Conservation (phyloP, 2,329 filamentous ascomycete species). For the Ophiosphaerella narmari region DNA sequence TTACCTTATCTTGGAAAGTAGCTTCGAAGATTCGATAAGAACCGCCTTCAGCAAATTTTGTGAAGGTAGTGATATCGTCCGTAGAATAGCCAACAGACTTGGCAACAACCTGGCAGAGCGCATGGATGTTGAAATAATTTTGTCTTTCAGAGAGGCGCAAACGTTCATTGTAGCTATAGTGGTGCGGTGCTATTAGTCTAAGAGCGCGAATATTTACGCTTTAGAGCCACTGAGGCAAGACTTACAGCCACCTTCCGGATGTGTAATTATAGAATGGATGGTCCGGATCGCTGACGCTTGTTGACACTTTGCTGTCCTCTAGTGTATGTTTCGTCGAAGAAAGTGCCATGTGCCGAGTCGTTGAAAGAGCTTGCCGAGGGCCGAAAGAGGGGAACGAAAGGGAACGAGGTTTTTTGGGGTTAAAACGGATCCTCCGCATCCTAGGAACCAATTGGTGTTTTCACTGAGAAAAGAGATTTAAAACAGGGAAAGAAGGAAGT, state of each 20-base stretch:
- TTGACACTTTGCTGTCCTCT: background rate
- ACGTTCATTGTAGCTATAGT: slow-evolving; percentile 28
- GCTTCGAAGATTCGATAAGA: slow-evolving; percentile 33
- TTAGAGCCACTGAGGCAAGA: slow-evolving; percentile 5
- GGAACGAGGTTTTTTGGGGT: too few relatives aligned
- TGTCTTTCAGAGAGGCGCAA: slow-evolving; percentile 29
- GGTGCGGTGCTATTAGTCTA: slow-evolving; percentile 3
- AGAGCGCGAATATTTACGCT: slow-evolving; percentile 5
- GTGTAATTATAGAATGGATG: slow-evolving; percentile 32
- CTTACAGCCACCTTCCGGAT: slow-evolving; percentile 33
- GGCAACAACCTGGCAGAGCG: slow-evolving; percentile 23
- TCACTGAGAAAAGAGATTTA: too few relatives aligned
- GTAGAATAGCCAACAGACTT: slow-evolving; percentile 21
- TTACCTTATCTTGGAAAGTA: slow-evolving; percentile 14
- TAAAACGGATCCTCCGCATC: too few relatives aligned
- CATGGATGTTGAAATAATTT: slow-evolving; percentile 26
- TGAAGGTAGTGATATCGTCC: slow-evolving; percentile 23
- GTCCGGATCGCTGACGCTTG: slow-evolving; percentile 9
- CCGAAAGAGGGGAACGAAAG: background rate
- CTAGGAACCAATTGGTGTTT: too few relatives aligned
- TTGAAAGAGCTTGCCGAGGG: background rate
- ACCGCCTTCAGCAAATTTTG: slow-evolving; percentile 32
- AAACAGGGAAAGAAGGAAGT: too few relatives aligned
- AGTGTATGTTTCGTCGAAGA: background rate
- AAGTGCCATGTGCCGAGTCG: background rate